Evolutionary conservation across 495 filamentous ascomycete species (phyloP), one percentile per base, ranked within the genome.

Genomic region (Neurospora sp.): DNA sequence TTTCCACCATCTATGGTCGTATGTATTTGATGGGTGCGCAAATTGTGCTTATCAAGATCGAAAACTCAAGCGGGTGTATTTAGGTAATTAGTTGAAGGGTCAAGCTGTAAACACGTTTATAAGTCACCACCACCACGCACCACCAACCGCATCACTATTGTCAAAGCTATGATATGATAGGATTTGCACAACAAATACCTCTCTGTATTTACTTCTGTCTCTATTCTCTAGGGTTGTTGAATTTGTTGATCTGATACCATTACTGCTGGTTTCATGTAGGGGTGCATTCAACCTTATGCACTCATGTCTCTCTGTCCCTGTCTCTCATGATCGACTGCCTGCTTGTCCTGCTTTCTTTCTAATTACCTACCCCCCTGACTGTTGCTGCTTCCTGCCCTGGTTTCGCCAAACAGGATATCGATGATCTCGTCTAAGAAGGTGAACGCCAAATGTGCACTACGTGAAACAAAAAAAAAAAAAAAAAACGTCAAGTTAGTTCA

Each of bases 401-500:
- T 40, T 69, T 86, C 85, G 8, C 85, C 88, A 83, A 96, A 96
- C 69, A 95, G 78, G 59, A 92, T 87, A 73, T 91, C 83, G 12
- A 95, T 82, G 61, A 96, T 79, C 82, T 95, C 93, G 78, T 96
- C 93, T 69, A 96, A 76, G 37, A 96, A 84, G 0, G 91, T 92
- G 77, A 94, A 96, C 16, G 87, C 86, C 40, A 96, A 82, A 79
- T 94, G 93, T 7, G 91, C 87, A 82, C 92, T 94, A 74, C 40
- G 46, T 18, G 11, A 8, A 27, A 10, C 35, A 37, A 37, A 37
- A 37, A 35, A 35, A 35, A 37, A 37, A 37, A 37, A 37, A 35
- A 35, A 35, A 37, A 37, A 31, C 31, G 38, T 12, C 59, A 53
- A 4, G 71, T 79, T 69, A 77, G 74, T 8, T 3, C 53, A 31